A percentile compares a stretch with the other conserved stretches of the same genome.
These are phyloP conservation scores for Colletotrichum sp. DNA, from an alignment of 2,329 filamentous ascomycete species.

Conservation along the genomic window DNA sequence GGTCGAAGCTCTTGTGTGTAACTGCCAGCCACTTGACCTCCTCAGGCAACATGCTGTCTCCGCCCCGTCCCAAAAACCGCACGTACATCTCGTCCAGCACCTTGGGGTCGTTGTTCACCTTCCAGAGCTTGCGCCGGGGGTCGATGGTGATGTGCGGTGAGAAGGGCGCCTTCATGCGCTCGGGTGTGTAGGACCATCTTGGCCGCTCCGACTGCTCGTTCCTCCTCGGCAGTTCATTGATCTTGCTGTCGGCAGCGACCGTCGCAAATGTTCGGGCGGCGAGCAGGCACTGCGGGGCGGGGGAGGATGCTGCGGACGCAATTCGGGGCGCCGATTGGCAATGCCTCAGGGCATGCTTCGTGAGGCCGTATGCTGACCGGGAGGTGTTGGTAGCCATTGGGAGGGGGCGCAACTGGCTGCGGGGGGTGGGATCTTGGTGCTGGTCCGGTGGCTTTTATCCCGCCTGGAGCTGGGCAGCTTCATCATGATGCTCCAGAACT, in stretches of 20 bases:
- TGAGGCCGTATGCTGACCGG: slow-evolving; percentile 16
- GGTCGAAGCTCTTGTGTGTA: slow-evolving; percentile 98
- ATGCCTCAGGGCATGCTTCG: slow-evolving; percentile 19
- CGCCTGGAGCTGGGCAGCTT: not conserved
- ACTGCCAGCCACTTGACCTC: slow-evolving; percentile 97
- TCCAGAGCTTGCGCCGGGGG: slow-evolving; percentile 59
- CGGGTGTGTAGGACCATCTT: slow-evolving; percentile 74
- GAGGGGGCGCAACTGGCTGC: not conserved
- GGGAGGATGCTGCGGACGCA: not conserved
- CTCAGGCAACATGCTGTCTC: slow-evolving; percentile 77
- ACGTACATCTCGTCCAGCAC: slow-evolving; percentile 80
- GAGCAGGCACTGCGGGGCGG: slow-evolving; percentile 2
- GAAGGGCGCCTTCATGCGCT: slow-evolving; percentile 72
- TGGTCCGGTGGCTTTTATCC: not conserved
- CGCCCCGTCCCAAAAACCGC: slow-evolving; percentile 73
- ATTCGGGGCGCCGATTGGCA: slow-evolving; percentile 9
- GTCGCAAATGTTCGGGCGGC: slow-evolving; percentile 16
- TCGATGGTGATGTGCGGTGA: slow-evolving; percentile 62
- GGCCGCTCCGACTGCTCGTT: slow-evolving; percentile 30
- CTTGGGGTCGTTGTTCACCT: slow-evolving; percentile 76
- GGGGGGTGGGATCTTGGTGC: not conserved
- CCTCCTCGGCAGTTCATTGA: slow-evolving; percentile 12
- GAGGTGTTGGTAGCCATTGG: slow-evolving; percentile 19
- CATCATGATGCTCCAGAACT: slow-evolving; percentile 11
- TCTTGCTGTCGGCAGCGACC: not conserved